Conservation (phyloP, 805 yeast genomes). For the Myxozyma mucilagina region DNA sequence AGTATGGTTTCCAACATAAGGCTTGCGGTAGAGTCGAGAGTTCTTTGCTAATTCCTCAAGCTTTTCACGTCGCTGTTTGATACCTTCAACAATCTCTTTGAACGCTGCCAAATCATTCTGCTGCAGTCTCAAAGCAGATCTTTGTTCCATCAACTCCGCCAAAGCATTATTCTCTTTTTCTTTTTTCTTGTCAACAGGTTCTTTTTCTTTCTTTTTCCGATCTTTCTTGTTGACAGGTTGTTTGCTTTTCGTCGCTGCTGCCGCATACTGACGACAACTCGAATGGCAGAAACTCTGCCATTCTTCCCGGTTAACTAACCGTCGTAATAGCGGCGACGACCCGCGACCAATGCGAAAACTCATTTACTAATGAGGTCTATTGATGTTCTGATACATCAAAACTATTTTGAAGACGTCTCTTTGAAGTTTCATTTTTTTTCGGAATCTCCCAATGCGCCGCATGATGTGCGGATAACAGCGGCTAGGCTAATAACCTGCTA, state of each 20-base stretch:
- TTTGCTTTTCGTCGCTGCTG: not conserved
- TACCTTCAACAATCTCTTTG: slow-evolving; percentile 8
- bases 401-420: no score
- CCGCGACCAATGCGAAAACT: no score
- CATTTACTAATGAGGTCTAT: no score
- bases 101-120: not conserved
- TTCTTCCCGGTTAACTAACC: not conserved
- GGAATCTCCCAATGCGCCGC: not conserved
- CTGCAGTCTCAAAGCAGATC: no score
- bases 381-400: no score
- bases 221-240: not conserved
- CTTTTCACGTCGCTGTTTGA: slow-evolving; percentile 10
- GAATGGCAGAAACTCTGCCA: not conserved
- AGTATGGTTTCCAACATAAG: not conserved
- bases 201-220: no score
- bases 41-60: slow-evolving; percentile 8
- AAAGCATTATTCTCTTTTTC: not conserved
- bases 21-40: slow-evolving; percentile 7
- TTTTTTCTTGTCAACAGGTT: not conserved
- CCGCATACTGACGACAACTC: not conserved
- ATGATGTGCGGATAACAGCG: no score
- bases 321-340: no score
- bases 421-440: not conserved
- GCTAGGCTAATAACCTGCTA: no score
- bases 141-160: not conserved